These are phyloP conservation scores for Puccinia hordei DNA, from an alignment of 1,284 basidiomycete species.

Conservation along the genomic window DNA sequence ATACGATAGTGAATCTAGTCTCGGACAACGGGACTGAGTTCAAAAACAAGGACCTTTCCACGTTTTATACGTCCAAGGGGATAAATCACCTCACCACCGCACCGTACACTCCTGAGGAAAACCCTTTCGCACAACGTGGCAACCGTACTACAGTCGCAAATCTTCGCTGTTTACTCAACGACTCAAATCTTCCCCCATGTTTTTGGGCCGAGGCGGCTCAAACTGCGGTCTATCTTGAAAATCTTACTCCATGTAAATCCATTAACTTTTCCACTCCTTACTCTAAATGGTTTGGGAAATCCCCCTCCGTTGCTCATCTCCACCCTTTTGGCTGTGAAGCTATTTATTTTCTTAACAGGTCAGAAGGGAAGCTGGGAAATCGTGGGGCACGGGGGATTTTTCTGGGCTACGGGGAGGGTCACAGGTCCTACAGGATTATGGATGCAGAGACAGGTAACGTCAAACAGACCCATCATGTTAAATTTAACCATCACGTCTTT, in stretches of 20 bases:
- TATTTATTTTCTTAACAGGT: too few species aligned
- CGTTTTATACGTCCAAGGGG: background rate
- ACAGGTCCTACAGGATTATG: too few species aligned
- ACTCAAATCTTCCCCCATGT: background rate
- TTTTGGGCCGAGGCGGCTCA: slow-evolving; percentile 5
- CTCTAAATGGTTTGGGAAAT: background rate
- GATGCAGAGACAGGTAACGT: too few species aligned
- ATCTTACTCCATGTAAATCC: too few species aligned
- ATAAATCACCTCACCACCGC: slow-evolving; percentile 4
- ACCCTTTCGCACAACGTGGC: background rate
- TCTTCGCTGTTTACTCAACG: background rate
- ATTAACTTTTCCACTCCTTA: background rate
- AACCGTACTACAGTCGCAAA: background rate
- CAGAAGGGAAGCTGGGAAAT: too few species aligned
- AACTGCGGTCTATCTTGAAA: too few species aligned
- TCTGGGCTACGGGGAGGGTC: too few species aligned
- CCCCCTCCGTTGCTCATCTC: background rate
- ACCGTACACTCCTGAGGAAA: slow-evolving; percentile 14
- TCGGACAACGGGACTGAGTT: slow-evolving; percentile 21
- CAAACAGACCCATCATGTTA: too few species aligned
- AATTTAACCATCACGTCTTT: background rate
- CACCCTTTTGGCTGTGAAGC: slow-evolving; percentile 2
- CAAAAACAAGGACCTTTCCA: slow-evolving; percentile 10
- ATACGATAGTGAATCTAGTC: slow-evolving; percentile 1
- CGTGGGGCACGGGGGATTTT: too few species aligned